Percentiles rank a stretch among this genome's conserved stretches.
Conservation (phyloP, 495 filamentous ascomycete genomes). For the Penicillium roqueforti region DNA sequence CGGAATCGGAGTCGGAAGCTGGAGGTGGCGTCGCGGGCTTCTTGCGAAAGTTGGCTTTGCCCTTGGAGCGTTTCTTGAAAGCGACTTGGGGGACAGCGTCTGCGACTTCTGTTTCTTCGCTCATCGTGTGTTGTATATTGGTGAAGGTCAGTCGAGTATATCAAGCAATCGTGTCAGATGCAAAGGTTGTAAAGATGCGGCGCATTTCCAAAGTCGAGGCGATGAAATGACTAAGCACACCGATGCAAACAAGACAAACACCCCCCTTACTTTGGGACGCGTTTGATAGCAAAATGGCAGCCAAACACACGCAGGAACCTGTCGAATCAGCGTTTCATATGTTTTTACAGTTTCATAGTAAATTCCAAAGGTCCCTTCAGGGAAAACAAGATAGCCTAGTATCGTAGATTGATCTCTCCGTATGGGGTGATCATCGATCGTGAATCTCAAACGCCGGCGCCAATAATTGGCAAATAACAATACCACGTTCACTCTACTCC, state of each 20-base stretch:
- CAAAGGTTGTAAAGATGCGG: neutral
- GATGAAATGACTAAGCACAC: conserved; percentile 7
- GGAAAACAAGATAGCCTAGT: neutral
- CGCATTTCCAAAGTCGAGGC: conserved; percentile 3
- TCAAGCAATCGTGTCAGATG: neutral
- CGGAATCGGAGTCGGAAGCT: conserved; percentile 52
- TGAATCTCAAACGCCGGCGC: conserved; percentile 19
- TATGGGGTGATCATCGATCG: neutral
- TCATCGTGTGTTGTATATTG: neutral
- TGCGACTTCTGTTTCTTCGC: conserved; percentile 13
- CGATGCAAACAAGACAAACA: conserved; percentile 23
- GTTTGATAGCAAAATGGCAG: conserved; percentile 12
- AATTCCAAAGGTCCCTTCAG: neutral
- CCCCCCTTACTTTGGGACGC: conserved; percentile 9
- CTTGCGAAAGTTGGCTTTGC: conserved; percentile 77
- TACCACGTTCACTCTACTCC: conserved; percentile 10
- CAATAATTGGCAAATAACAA: conserved; percentile 23
- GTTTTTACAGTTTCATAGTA: neutral
- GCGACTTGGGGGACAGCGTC: conserved; percentile 27
- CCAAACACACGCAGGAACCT: conserved; percentile 6
- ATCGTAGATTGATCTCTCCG: neutral
- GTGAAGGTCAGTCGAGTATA: neutral
- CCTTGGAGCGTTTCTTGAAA: conserved; percentile 87
- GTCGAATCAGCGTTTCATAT: conserved; percentile 7
- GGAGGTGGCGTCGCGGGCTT: conserved; percentile 76